phyloP scores from a whole-genome alignment of 2,329 filamentous ascomycete genomes.

The Sordariomycetes sp. region DNA sequence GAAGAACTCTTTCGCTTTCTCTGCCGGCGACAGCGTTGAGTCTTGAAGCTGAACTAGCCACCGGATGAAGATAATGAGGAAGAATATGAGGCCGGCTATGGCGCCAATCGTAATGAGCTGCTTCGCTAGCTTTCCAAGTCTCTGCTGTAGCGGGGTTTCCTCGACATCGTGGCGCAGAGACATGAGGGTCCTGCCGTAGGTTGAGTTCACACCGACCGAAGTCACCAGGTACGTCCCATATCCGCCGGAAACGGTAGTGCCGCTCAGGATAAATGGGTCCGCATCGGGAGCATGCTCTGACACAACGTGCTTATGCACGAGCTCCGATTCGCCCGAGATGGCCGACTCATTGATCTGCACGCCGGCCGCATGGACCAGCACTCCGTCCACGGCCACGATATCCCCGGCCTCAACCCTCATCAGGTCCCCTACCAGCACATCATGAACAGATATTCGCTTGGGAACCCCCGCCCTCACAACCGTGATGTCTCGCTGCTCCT shows the following conservation, averaged over 20 bases:
- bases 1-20: slow-evolving; percentile 46
- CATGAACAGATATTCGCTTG: slow-evolving; percentile 57
- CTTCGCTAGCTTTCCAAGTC: slow-evolving; percentile 66
- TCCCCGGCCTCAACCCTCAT: slow-evolving; percentile 65
- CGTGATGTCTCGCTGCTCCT: slow-evolving; percentile 65
- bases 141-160: slow-evolving; percentile 67
- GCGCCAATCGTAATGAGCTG: slow-evolving; percentile 47
- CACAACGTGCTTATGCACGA: slow-evolving; percentile 47
- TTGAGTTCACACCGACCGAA: slow-evolving; percentile 62
- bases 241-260: slow-evolving; percentile 67
- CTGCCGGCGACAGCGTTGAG: slow-evolving; percentile 18
- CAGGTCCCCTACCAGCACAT: slow-evolving; percentile 64
- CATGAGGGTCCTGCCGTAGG: slow-evolving; percentile 69
- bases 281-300: slow-evolving; percentile 17
- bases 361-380: slow-evolving; percentile 56
- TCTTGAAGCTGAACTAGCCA: slow-evolving; percentile 21
- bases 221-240: slow-evolving; percentile 68
- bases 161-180: slow-evolving; percentile 66
- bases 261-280: slow-evolving; percentile 74
- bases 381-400: slow-evolving; percentile 61
- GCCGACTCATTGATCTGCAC: slow-evolving; percentile 58
- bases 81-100: slow-evolving; percentile 28
- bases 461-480: slow-evolving; percentile 65
- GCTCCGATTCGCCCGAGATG: slow-evolving; percentile 64
- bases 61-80: slow-evolving; percentile 27